Evolutionary conservation across 2,329 filamentous ascomycete species (phyloP).

Genomic region (Penicillium sp.): DNA sequence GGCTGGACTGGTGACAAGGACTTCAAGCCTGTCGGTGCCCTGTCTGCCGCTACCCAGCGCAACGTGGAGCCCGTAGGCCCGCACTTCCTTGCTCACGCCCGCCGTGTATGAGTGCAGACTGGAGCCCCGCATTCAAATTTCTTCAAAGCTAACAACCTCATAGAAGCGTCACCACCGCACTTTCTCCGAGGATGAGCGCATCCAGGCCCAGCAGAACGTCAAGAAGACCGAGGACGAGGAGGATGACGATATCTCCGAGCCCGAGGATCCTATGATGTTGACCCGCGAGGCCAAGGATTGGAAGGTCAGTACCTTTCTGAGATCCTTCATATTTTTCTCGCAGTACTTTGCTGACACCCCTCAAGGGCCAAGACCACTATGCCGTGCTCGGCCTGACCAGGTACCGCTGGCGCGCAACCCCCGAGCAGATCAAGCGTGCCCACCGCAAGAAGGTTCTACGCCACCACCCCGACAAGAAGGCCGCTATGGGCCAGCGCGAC

Average conservation of each 20-base stretch:
- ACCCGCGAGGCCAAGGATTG: constrained; percentile 96
- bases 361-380: constrained; percentile 90
- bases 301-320: constrained; percentile 66
- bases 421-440: constrained; percentile 98
- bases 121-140: not conserved
- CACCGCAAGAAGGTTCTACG: constrained; percentile 99
- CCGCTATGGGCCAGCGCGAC: constrained; percentile 78
- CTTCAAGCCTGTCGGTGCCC: constrained; percentile 77
- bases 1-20: constrained; percentile 84
- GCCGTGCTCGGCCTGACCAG: constrained; percentile 89
- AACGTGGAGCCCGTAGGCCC: constrained; percentile 94
- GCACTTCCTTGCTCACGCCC: constrained; percentile 95
- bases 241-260: constrained; percentile 85
- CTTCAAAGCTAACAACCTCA: constrained; percentile 20
- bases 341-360: constrained; percentile 12
- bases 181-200: constrained; percentile 96
- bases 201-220: constrained; percentile 89
- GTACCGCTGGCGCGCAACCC: constrained; percentile 87
- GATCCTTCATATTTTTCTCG: not conserved
- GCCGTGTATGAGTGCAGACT: constrained; percentile 59
- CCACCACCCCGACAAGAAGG: constrained; percentile 99
- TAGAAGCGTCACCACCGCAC: constrained; percentile 87
- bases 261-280: constrained; percentile 89
- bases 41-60: constrained; percentile 75
- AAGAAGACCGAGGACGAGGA: constrained; percentile 95